Base-by-base conservation (phyloP, 2,329 filamentous ascomycete genomes). In the Anthostomella pinea region DNA sequence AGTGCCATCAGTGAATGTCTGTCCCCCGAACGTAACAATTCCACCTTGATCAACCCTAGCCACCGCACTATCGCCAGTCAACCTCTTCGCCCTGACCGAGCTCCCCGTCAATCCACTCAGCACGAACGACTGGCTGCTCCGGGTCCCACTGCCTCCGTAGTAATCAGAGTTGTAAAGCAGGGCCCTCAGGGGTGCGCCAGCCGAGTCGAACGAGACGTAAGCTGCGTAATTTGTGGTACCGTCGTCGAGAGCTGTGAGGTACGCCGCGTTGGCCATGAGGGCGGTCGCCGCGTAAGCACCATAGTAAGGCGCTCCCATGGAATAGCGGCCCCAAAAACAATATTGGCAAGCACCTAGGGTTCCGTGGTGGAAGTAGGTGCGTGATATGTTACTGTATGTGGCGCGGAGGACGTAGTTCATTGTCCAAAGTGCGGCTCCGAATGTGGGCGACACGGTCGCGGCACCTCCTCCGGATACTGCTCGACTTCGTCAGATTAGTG, bases 231-330 rank as follows among this genome's bases (percentile, higher is more conserved):
- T 54, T 1, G 48, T 62, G 7, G 38, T 58, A n/a, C 66, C 62
- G 16, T 58, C 60, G 36, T 76, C 73, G 13, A 75, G 54, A 1
- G 66, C 63, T 0, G 69, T 64, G 30, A 76, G 55, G 27, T 65
- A 52, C n/a, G 61, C 53, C 0, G 65, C 69, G 1, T 63, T 59
- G 2, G 68, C 67, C 18, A 74, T 50, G 1, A 69, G 54, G n/a
- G 68, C 63, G 2, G 66, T 63, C 2, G 70, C 70, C 3, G 66
- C 66, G 30, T 68, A 70, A 1, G 71, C 72, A 4, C 72, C 72
- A 38, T 72, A 75, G 48, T 74, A 77, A 0, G 73, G 70, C 0
- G 69, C 63, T 1, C 70, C 70, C 61, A 73, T 73, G 26, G 54
- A 62, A 45, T 72, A 70, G 3, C 65, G 57, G 3, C 54, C 54